Base-by-base conservation (phyloP, 2,329 filamentous ascomycete genomes). In the Eurotiales sp. region DNA sequence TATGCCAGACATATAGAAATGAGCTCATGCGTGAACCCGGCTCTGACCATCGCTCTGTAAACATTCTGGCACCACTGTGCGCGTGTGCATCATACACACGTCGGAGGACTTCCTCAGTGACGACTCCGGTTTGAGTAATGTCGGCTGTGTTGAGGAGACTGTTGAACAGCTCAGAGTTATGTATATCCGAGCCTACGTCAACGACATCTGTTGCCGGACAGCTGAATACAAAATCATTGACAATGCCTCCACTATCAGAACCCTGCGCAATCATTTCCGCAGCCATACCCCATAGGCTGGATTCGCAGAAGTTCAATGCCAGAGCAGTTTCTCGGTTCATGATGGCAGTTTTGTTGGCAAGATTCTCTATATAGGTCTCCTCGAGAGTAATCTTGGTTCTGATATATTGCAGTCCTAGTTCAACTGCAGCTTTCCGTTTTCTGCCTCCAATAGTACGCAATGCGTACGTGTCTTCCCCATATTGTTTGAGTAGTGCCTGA, bases 271-370 rank as follows among this genome's bases (percentile, higher is more conserved):
- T 56, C 19, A 59, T 50, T 40, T 63, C 60, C 4, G 49, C 58
- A 4, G 77, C 78, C 61, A 81, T 55, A 21, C 69, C 63, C 60
- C 76, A 53, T 47, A 81, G 61, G 5, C 76, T 66, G 14, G 60
- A 57, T 27, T 66, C 66, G 21, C 46, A 58, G 51, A 66, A 64
- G 66, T 70, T 60, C 17, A 62, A 27, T n/a, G 53, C 53, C 42
- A 58, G 54, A 25, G 59, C 58, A n/a, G 51, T 56, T 2, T 53
- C 52, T 37, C 59, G 52, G 37, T 54, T 53, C 25, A 62, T 45
- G 19, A 40, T 51, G 14, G 60, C 59, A 10, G 54, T 43, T 45
- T 55, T 53, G 27, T 55, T 47, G 10, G 49, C 39, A 22, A 62
- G 32, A 8, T 56, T 51, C 11, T 36, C 32, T 47, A 56, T 56